Evolutionary conservation across 1,139 yeast genomes (phyloP), one percentile per base, ranked within the genome.

Genomic region (Protomyces gravidus): DNA sequence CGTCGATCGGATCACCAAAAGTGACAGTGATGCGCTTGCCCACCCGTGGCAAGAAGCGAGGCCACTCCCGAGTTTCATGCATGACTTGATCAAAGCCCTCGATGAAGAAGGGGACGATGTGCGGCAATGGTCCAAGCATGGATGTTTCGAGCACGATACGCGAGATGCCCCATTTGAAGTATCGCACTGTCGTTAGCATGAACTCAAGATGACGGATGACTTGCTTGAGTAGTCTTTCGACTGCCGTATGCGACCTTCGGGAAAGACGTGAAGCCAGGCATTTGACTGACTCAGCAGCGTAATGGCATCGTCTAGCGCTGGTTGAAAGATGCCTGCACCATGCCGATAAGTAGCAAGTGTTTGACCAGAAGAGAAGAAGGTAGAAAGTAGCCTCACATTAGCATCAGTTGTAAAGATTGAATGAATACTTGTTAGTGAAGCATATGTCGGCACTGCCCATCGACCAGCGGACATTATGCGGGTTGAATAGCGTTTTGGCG

Each of bases 91-190:
- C 97, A 68, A 92, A 85, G 0, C 98, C 98, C 60, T 83, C 80
- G 2, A 89, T 76, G 68, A 85, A 92, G 25, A 92, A 85, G 0
- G 98, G 98, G n/a, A 92, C 82, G 19, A 92, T 81, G 1, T 89
- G 81, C 3, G 61, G 59, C 15, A 81, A 78, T 0, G 94, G 84
- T 15, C 94, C 78, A 6, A 48, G 46, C 13, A 50, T 45, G 5
- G 28, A 15, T n/a, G 66, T 49, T 71, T 92, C 98, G 59, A 92
- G 74, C 3, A 92, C 78, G 65, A 90, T 71, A 65, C 98, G 78
- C 2, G 96, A 80, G 0, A 89, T 83, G 0, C 98, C 98, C 98
- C 98, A 92, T 69, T 89, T 86, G 77, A 92, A 92, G 71, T 88
- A 92, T 63, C 97, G 77, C 90, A 92, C 86, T 2, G 87, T 66